phyloP scores from a whole-genome alignment of 176 grass and related monocot species.

The Pharus latifolius region DNA sequence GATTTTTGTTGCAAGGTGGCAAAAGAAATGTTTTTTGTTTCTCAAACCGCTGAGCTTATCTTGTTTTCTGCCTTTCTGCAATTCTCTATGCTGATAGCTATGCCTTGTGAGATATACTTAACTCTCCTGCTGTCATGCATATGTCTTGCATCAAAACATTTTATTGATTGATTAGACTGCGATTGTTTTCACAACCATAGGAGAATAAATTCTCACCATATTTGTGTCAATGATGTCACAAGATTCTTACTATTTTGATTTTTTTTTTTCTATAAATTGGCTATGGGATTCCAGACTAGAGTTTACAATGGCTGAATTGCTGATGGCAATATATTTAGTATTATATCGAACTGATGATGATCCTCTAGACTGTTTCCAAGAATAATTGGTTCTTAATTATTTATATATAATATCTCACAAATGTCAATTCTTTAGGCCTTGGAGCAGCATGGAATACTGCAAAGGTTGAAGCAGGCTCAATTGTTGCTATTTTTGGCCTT shows the following conservation, averaged over 20 bases:
- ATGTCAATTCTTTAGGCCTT: conserved; percentile 51
- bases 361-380: neutral
- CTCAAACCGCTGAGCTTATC: too few relatives aligned
- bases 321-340: neutral
- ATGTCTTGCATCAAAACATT: too few relatives aligned
- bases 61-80: too few relatives aligned
- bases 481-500: conserved; percentile 96
- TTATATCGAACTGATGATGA: neutral
- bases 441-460: conserved; percentile 98
- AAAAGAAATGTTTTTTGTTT: too few relatives aligned
- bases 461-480: conserved; percentile 80
- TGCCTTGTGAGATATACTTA: too few relatives aligned
- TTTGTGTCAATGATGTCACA: neutral
- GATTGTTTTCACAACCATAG: too few relatives aligned
- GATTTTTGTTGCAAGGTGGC: too few relatives aligned
- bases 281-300: neutral
- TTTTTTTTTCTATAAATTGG: neutral
- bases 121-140: too few relatives aligned
- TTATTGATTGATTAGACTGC: too few relatives aligned
- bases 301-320: neutral
- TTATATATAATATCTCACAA: conserved; percentile 1
- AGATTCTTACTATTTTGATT: neutral
- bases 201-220: neutral
- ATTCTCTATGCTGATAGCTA: too few relatives aligned
- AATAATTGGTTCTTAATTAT: neutral